A percentile compares a stretch with the other conserved stretches of the same genome.
phyloP scores from a whole-genome alignment of 2,329 filamentous ascomycete species.

The Aspergillus sp. region DNA sequence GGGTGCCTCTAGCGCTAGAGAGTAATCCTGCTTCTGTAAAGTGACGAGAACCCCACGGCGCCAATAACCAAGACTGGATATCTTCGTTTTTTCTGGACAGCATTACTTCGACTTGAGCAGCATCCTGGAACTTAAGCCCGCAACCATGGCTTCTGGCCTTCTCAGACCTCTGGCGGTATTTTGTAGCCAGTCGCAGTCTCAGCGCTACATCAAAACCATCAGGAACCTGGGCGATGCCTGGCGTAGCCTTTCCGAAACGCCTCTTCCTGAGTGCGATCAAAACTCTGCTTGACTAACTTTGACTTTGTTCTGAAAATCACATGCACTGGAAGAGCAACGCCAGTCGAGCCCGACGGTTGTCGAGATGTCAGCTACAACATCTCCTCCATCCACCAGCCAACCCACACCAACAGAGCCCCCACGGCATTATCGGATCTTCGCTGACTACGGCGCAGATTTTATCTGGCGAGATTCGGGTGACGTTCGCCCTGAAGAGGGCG shows the following conservation, averaged over 20 bases:
- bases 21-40: no score
- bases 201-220: constrained; percentile 10
- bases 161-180: constrained; percentile 10
- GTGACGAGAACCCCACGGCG: no score
- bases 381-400: background rate
- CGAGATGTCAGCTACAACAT: background rate
- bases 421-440: constrained; percentile 13
- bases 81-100: no score
- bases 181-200: constrained; percentile 8
- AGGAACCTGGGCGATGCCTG: constrained; percentile 7
- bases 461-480: constrained; percentile 10
- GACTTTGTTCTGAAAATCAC: constrained; percentile 8
- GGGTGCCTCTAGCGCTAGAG: no score
- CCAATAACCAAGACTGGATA: no score
- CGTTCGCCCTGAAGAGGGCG: constrained; percentile 3
- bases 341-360: constrained; percentile 1
- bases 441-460: constrained; percentile 14
- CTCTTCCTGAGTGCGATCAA: constrained; percentile 5
- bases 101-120: no score
- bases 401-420: background rate
- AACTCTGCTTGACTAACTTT: constrained; percentile 7
- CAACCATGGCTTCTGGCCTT: background rate
- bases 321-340: background rate
- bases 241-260: background rate
- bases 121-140: no score